These are phyloP conservation scores for Daldinia childiae DNA, from an alignment of 495 filamentous ascomycete genomes.

Conservation along the genomic window DNA sequence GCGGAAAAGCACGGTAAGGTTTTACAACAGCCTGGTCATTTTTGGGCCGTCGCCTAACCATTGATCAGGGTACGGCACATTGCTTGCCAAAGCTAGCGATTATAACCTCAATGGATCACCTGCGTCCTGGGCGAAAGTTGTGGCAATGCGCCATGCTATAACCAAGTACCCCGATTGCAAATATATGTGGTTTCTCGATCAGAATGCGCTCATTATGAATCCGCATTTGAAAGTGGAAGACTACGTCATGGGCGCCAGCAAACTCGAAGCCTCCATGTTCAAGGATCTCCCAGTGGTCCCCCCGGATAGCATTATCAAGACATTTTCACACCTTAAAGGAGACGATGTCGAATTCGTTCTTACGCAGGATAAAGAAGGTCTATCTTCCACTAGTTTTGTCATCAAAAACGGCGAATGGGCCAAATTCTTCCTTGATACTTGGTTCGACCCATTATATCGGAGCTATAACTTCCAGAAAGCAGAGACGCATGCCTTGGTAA, in stretches of 20 bases:
- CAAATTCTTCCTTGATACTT: constrained; percentile 90
- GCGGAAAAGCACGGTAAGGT: constrained; percentile 84
- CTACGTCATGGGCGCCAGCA: constrained; percentile 71
- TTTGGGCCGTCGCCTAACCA: constrained; percentile 17
- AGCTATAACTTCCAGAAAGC: constrained; percentile 96
- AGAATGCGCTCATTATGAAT: constrained; percentile 90
- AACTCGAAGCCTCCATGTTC: constrained; percentile 82
- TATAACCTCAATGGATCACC: constrained; percentile 79
- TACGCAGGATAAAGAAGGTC: constrained; percentile 84
- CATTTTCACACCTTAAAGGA: constrained; percentile 80
- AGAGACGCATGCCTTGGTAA: constrained; percentile 89
- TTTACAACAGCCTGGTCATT: background rate
- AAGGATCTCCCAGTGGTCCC: constrained; percentile 88
- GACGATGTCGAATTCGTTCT: constrained; percentile 83
- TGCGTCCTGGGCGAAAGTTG: constrained; percentile 77
- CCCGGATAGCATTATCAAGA: constrained; percentile 95
- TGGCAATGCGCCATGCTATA: constrained; percentile 91
- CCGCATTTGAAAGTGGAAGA: constrained; percentile 70
- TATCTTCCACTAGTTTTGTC: constrained; percentile 80
- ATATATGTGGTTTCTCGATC: constrained; percentile 87
- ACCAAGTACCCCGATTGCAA: constrained; percentile 74
- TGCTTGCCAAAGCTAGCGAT: constrained; percentile 77
- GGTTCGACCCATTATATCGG: constrained; percentile 94
- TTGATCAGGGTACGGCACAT: constrained; percentile 80
- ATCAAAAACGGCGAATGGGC: constrained; percentile 88